phyloP scores from a whole-genome alignment of 129 eudicot genomes.

The Pulicaria dysenterica region DNA sequence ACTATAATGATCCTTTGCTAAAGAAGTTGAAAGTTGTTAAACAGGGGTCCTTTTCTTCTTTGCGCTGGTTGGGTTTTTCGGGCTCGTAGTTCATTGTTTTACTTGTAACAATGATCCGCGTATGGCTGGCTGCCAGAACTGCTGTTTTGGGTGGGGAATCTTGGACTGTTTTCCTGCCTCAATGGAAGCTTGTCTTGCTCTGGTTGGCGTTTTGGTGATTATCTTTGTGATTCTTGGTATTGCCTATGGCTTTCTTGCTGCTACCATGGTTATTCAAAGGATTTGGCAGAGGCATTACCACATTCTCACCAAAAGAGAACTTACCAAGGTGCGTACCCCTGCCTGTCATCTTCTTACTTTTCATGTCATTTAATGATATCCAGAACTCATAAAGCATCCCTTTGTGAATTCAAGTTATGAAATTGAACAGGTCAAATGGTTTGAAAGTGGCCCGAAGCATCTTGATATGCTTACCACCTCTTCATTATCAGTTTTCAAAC shows the following conservation, averaged over 20 bases:
- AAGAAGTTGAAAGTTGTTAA: conserved; percentile 14
- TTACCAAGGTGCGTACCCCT: conserved; percentile 55
- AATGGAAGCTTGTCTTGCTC: conserved; percentile 67
- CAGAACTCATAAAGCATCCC: too few relatives aligned
- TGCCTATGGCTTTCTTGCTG: conserved; percentile 89
- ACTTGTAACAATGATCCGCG: conserved; percentile 59
- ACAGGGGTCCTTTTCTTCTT: conserved; percentile 72
- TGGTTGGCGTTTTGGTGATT: conserved; percentile 52
- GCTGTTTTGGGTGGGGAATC: conserved; percentile 84
- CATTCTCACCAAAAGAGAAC: conserved; percentile 82
- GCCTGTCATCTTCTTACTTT: too few relatives aligned
- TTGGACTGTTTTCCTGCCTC: conserved; percentile 87
- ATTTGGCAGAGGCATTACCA: conserved; percentile 94
- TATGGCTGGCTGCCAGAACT: conserved; percentile 79
- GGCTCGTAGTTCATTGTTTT: conserved; percentile 63
- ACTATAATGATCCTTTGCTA: conserved; percentile 7
- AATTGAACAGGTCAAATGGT: not conserved
- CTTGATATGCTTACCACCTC: not conserved
- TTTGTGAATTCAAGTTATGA: too few relatives aligned
- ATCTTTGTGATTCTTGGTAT: conserved; percentile 75
- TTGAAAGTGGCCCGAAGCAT: not conserved
- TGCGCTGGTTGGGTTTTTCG: conserved; percentile 70
- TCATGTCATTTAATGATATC: too few relatives aligned
- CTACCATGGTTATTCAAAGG: conserved; percentile 81
- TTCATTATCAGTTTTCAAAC: too few relatives aligned